Base-by-base conservation (phyloP, 495 filamentous ascomycete species). In the Podospora bellae-mahoneyi region DNA sequence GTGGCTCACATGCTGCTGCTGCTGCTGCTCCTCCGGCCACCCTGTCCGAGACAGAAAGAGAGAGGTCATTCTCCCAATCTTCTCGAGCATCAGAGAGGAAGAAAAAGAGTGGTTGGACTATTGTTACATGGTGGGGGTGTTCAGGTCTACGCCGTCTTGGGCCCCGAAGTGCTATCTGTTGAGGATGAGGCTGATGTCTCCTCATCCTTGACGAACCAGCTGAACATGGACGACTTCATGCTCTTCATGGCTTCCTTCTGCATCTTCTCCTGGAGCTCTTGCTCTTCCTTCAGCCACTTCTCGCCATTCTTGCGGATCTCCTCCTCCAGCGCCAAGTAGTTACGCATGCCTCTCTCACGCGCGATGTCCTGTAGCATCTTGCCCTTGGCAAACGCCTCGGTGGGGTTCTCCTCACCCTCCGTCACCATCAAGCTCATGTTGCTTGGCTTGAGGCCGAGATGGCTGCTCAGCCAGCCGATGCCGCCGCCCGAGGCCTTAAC, bases 351-450 rank as follows among this genome's bases (percentile, higher is more conserved):
- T 53, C 92, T 84, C 81, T 99, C 96, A 48, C 96, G 88, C 62
- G 94, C 90, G 76, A 94, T 88, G 74, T 99, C 95, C 80, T 91
- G 92, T 62, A 96, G 83, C 89, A 97, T 99, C 87, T 98, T 97
- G 32, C 92, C 93, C 80, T 96, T 86, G 53, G 88, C 88, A 34
- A 92, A 85, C 4, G 90, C 92, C 73, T 94, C 90, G 1, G 86
- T 80, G 2, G 89, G 85, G 56, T 80, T 87, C 69, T 87, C 82
- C 66, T 96, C 92, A 44, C 89, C 90, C 57, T 91, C 85, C 44
- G 83, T 75, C 7, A 81, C 77, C 78, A 83, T 80, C 69, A 84
- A 74, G 73, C 74, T 81, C 81, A 84, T 80, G 66, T 73, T 82
- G 71, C 77, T 83, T 1, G 87, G 87, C 78, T 91, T 91, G 69